A percentile compares a stretch with the other conserved stretches of the same genome.
These are phyloP conservation scores for Kingdonia uniflora DNA, from an alignment of 164 flowering plant species.

Conservation along the genomic window DNA sequence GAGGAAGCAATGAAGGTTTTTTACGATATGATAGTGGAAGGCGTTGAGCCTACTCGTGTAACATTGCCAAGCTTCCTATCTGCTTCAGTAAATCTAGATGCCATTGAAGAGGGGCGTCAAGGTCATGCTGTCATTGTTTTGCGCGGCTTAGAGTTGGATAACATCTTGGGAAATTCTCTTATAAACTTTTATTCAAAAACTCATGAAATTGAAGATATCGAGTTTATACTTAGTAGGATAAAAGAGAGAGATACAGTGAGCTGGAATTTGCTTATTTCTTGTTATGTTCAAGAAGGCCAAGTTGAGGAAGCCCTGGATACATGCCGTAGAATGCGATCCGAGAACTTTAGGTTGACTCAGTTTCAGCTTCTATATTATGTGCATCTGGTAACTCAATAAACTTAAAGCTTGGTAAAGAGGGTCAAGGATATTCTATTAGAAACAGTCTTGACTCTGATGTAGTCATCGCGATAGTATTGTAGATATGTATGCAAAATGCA, in stretches of 20 bases:
- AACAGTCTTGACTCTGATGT: slow-evolving; percentile 44
- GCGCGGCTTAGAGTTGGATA: slow-evolving; percentile 40
- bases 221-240: slow-evolving; percentile 38
- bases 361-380: slow-evolving; percentile 44
- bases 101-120: slow-evolving; percentile 61
- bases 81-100: slow-evolving; percentile 55
- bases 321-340: slow-evolving; percentile 43
- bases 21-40: slow-evolving; percentile 55
- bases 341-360: slow-evolving; percentile 47
- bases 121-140: slow-evolving; percentile 56
- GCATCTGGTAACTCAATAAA: slow-evolving; percentile 30
- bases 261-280: slow-evolving; percentile 66
- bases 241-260: slow-evolving; percentile 54
- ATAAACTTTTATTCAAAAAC: slow-evolving; percentile 58
- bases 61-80: slow-evolving; percentile 52
- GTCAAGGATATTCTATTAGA: slow-evolving; percentile 52
- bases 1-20: slow-evolving; percentile 47
- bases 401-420: slow-evolving; percentile 42
- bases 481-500: slow-evolving; percentile 58
- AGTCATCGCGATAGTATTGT: slow-evolving; percentile 46
- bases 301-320: slow-evolving; percentile 31
- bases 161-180: slow-evolving; percentile 53
- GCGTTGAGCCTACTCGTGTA: slow-evolving; percentile 48
- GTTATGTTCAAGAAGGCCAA: slow-evolving; percentile 37
- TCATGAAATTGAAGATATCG: slow-evolving; percentile 45